phyloP scores from a whole-genome alignment of 129 eudicot species.

The Logfia minima region DNA sequence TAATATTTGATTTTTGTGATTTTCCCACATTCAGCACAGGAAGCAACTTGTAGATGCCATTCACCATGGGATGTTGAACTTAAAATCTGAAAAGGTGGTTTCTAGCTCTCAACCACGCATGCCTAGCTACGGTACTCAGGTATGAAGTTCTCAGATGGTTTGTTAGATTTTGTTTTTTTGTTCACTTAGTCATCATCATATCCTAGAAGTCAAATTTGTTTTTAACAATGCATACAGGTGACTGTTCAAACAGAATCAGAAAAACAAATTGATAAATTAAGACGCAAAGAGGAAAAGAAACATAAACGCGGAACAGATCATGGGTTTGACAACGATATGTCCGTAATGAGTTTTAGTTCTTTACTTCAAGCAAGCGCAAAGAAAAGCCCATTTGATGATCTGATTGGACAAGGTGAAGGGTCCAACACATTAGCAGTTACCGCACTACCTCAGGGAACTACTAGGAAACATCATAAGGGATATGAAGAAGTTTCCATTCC shows the following conservation, averaged over 20 bases:
- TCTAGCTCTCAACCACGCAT: slow-evolving; percentile 60
- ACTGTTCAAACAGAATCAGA: slow-evolving; percentile 93
- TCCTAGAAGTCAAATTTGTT: slow-evolving; percentile 15
- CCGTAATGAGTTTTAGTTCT: slow-evolving; percentile 60
- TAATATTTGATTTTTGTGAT: background rate
- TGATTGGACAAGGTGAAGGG: slow-evolving; percentile 84
- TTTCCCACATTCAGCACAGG: slow-evolving; percentile 60
- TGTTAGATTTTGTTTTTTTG: slow-evolving; percentile 1
- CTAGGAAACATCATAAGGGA: slow-evolving; percentile 86
- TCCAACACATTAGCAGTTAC: slow-evolving; percentile 52
- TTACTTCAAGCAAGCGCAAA: slow-evolving; percentile 94
- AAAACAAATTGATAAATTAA: slow-evolving; percentile 84
- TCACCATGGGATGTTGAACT: slow-evolving; percentile 71
- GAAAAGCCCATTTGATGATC: slow-evolving; percentile 73
- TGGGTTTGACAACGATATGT: slow-evolving; percentile 65
- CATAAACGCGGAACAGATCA: slow-evolving; percentile 77
- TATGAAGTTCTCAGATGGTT: slow-evolving; percentile 25
- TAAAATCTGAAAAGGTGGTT: slow-evolving; percentile 71
- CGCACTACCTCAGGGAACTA: slow-evolving; percentile 96
- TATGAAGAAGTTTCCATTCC: slow-evolving; percentile 98
- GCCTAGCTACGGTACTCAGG: slow-evolving; percentile 99
- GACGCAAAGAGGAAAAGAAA: slow-evolving; percentile 95
- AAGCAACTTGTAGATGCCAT: slow-evolving; percentile 83
- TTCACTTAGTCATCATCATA: slow-evolving; percentile 13
- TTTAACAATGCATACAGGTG: slow-evolving; percentile 47